Base-by-base conservation (phyloP, 2,329 filamentous ascomycete genomes). In the Sporothrix dimorphospora region DNA sequence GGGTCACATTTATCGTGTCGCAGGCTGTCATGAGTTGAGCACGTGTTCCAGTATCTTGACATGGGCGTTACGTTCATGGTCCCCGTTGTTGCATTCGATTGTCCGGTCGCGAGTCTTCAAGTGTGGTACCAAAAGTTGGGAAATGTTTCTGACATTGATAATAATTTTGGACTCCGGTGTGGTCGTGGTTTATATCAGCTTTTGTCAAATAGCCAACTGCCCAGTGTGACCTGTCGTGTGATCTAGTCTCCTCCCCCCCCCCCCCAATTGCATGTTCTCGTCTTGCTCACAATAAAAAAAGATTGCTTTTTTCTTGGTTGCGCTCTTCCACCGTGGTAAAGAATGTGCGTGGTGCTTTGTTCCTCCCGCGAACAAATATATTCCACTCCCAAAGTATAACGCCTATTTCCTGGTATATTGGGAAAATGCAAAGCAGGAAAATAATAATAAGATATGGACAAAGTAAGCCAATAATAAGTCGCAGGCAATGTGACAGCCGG, bases 381-480 rank as follows among this genome's bases (percentile, higher is more conserved):
- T 24, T 19, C 47, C n/a, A 30, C 49, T n/a, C 24, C 69, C 68
- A 61, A 55, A 63, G 47, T 55, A 49, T 77, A 83, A 83, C 82
- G 81, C 82, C 82, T 74, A 65, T 79, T 73, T 74, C 79, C 78
- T 84, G 82, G 82, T 84, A 84, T 84, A 81, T 82, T 78, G 38
- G 77, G 70, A 30, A 80, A 76, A 81, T 78, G 77, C 78, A 80
- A 82, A 79, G 79, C 79, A 73, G 59, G 61, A 61, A 72, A 42
- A 57, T 59, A 72, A 72, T 38, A 69, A 65, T 40, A 61, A 61
- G 66, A 77, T 65, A 69, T 65, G 45, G 45, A 65, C 65, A 77
- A 78, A 77, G 21, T 55, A 49, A 45, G 68, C 42, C 65, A 51
- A 49, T 77, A 75, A 69, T 47, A 55, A 55, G 66, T 74, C 74